A percentile compares a stretch with the other conserved stretches of the same genome.
Conservation (phyloP, 2,329 filamentous ascomycete species). For the Clonostachys chloroleuca region DNA sequence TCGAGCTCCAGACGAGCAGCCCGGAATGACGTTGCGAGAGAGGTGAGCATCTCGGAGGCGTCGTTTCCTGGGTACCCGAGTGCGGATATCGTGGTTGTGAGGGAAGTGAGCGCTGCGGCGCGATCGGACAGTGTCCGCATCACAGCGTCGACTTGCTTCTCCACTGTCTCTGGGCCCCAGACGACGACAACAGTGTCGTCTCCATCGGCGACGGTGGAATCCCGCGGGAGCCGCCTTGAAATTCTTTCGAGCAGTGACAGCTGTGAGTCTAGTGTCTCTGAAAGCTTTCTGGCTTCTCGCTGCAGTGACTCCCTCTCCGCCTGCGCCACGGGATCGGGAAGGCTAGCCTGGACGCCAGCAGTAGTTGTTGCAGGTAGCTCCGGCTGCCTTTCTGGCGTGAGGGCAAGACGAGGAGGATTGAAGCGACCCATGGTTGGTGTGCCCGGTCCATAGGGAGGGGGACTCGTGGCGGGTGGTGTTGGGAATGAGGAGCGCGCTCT, state of each 20-base stretch:
- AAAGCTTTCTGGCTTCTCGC: conserved; percentile 42
- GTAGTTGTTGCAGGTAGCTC: conserved; percentile 11
- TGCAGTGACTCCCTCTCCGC: conserved; percentile 43
- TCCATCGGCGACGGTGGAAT: neutral
- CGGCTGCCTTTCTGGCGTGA: neutral
- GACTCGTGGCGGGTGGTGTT: conserved; percentile 52
- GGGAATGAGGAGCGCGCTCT: conserved; percentile 38
- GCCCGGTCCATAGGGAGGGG: conserved; percentile 32
- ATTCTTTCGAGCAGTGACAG: conserved; percentile 31
- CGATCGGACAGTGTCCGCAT: conserved; percentile 42
- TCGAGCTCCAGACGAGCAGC: conserved; percentile 56
- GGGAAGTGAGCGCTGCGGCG: conserved; percentile 36
- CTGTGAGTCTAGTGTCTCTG: conserved; percentile 41
- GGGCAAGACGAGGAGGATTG: neutral
- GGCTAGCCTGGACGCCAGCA: conserved; percentile 29
- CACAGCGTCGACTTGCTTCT: conserved; percentile 34
- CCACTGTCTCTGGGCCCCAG: conserved; percentile 21
- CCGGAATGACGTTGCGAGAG: conserved; percentile 45
- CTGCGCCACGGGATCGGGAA: conserved; percentile 38
- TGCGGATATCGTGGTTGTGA: conserved; percentile 36
- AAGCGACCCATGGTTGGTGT: neutral
- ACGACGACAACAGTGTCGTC: neutral
- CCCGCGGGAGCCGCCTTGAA: conserved; percentile 21
- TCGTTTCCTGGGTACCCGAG: conserved; percentile 48
- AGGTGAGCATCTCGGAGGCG: conserved; percentile 40